phyloP scores from a whole-genome alignment of 495 filamentous ascomycete species.

The Ascodesmis nigricans region DNA sequence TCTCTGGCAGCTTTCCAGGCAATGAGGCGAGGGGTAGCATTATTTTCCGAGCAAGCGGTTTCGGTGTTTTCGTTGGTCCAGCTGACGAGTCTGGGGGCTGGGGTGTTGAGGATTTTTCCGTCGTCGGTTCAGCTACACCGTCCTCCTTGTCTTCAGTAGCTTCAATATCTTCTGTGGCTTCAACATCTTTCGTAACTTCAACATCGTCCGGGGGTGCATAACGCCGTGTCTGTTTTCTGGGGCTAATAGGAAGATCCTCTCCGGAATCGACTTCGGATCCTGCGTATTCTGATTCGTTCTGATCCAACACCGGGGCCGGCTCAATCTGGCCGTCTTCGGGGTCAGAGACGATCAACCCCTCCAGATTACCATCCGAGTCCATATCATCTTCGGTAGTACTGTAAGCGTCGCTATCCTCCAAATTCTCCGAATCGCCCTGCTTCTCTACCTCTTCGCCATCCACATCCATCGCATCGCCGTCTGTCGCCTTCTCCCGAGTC shows the following conservation, averaged over 20 bases:
- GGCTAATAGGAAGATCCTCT: not conserved
- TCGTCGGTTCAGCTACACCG: not conserved
- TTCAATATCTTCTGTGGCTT: not conserved
- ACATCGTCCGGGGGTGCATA: not conserved
- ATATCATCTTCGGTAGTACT: constrained; percentile 5
- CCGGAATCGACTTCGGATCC: not conserved
- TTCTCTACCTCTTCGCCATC: constrained; percentile 1
- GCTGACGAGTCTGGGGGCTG: not conserved
- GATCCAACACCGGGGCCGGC: constrained; percentile 1
- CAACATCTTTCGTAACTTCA: constrained; percentile 1
- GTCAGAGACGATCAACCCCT: constrained; percentile 15
- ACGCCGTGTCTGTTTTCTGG: constrained; percentile 3
- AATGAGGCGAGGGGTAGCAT: too few species aligned
- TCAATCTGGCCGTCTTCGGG: constrained; percentile 10
- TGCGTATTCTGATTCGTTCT: not conserved
- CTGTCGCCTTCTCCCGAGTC: not conserved
- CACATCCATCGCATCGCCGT: not conserved
- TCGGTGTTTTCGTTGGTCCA: too few species aligned
- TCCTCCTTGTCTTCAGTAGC: not conserved
- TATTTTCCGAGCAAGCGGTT: too few species aligned
- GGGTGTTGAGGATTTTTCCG: not conserved
- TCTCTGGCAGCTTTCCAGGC: too few species aligned
- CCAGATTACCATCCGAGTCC: constrained; percentile 12
- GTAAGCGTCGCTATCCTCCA: constrained; percentile 10
- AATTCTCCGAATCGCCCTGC: constrained; percentile 6